Base-by-base conservation (phyloP, 805 yeast genomes). In the Danielia oregonensis region DNA sequence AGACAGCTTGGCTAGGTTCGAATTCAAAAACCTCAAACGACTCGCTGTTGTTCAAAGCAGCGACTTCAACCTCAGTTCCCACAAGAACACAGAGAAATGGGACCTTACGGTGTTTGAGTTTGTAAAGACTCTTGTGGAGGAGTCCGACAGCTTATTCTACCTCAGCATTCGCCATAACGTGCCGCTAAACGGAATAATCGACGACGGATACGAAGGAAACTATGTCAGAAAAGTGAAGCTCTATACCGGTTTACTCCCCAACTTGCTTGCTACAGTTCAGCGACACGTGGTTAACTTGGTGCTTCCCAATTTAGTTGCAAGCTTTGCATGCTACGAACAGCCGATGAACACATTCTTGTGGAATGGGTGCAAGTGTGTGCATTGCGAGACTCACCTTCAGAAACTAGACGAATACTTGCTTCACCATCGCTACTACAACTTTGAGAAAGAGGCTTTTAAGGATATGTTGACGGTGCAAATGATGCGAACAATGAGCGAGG, bases 141-240 rank as follows among this genome's bases (percentile, higher is more conserved):
- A 72, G 1, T 40, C 45, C 2, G 53, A 53, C 2, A 40, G 79
- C 24, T 55, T 54, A 18, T 37, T 40, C 22, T 66, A 55, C 30
- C 54, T 83, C 13, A 61, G 73, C 7, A 63, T 83, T n/a, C 63
- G 70, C 13, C 88, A 82, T 52, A 64, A 63, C 17, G 74, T 82
- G 3, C 84, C 86, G 2, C 24, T 54, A 2, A 75, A 74, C 49
- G 52, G 51, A 2, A 30, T 31, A 14, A 68, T 79, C 10, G 62
- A 56, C 12, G 84, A 82, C 52, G 86, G 86, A 2, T 72, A 79
- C 26, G 91, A 83, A 49, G 94, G 94, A 0, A 83, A 84, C 46
- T 82, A 77, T 45, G 51, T 73, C 5, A 70, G 87, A 40, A 68
- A 87, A 47, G 64, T 75, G 34, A 68, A 63, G 18, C 48, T 83